Evolutionary conservation across 495 filamentous ascomycete genomes (phyloP).

Genomic region (Parathielavia appendiculata): DNA sequence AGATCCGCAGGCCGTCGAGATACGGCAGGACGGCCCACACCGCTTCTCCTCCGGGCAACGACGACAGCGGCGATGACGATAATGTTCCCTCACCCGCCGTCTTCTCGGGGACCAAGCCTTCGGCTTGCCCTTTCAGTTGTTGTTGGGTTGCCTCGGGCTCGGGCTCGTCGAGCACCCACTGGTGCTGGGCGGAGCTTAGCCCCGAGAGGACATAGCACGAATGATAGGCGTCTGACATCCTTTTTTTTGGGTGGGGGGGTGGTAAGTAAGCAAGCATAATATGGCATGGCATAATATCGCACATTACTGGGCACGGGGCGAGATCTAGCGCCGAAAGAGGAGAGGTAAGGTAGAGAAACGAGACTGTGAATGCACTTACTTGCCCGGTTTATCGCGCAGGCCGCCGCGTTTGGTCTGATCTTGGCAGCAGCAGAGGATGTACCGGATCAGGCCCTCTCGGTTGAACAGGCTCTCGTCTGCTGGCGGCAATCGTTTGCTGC

Average conservation of each 20-base stretch:
- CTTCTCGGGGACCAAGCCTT: background rate
- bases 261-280: slow-evolving; percentile 1
- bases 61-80: background rate
- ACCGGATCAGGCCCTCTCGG: slow-evolving; percentile 76
- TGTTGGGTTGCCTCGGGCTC: background rate
- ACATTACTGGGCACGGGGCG: slow-evolving; percentile 3
- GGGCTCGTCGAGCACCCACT: slow-evolving; percentile 52
- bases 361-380: slow-evolving; percentile 54
- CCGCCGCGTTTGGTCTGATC: slow-evolving; percentile 62
- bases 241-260: slow-evolving; percentile 26
- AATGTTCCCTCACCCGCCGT: too few species aligned
- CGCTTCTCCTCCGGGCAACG: slow-evolving; percentile 19
- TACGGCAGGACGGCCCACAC: slow-evolving; percentile 56
- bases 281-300: background rate
- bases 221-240: slow-evolving; percentile 82
- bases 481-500: slow-evolving; percentile 12
- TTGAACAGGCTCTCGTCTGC: slow-evolving; percentile 57
- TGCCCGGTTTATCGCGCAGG: slow-evolving; percentile 86
- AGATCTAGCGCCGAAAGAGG: slow-evolving; percentile 1
- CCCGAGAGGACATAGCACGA: slow-evolving; percentile 85
- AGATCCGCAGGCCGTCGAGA: slow-evolving; percentile 46
- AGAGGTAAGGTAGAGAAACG: background rate
- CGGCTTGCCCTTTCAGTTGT: slow-evolving; percentile 9
- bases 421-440: slow-evolving; percentile 87
- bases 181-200: slow-evolving; percentile 73